These are phyloP conservation scores for Heterobasidion parviporum DNA, from an alignment of 1,284 basidiomycete species.

Conservation along the genomic window DNA sequence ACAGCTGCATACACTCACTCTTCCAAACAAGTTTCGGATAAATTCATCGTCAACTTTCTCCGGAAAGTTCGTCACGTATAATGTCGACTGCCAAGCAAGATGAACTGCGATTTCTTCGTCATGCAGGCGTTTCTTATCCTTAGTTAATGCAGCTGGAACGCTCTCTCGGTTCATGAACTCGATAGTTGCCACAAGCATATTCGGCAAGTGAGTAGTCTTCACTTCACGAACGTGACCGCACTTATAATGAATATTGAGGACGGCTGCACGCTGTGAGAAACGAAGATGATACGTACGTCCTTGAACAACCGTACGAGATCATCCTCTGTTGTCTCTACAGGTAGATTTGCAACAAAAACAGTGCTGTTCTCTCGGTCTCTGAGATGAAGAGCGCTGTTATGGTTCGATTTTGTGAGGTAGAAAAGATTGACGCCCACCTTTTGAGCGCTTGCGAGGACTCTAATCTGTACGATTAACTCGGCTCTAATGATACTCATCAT, in stretches of 20 bases:
- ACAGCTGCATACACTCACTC: slow-evolving; percentile 34
- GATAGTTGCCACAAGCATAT: slow-evolving; percentile 64
- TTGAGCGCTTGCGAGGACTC: slow-evolving; percentile 45
- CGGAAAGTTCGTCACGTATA: slow-evolving; percentile 96
- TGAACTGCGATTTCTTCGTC: slow-evolving; percentile 74
- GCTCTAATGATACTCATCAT: not conserved
- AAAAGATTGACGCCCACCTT: slow-evolving; percentile 33
- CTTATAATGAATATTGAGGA: slow-evolving; percentile 29
- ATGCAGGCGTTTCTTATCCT: slow-evolving; percentile 83
- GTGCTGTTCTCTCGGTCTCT: slow-evolving; percentile 96
- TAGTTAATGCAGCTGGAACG: slow-evolving; percentile 81
- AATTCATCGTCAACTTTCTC: slow-evolving; percentile 75
- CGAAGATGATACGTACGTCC: slow-evolving; percentile 50
- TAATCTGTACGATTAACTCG: slow-evolving; percentile 14
- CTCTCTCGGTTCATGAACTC: slow-evolving; percentile 72
- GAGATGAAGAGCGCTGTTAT: not conserved
- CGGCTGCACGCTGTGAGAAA: not conserved
- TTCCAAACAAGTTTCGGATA: slow-evolving; percentile 71
- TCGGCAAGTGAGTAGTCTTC: slow-evolving; percentile 56
- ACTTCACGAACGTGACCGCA: slow-evolving; percentile 79
- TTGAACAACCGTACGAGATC: slow-evolving; percentile 75
- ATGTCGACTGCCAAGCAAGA: slow-evolving; percentile 88
- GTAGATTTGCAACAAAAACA: slow-evolving; percentile 78
- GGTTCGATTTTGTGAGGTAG: not conserved
- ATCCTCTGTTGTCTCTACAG: slow-evolving; percentile 46